phyloP scores from a whole-genome alignment of 2,329 filamentous ascomycete genomes.

The Graphilbum fragrans region DNA sequence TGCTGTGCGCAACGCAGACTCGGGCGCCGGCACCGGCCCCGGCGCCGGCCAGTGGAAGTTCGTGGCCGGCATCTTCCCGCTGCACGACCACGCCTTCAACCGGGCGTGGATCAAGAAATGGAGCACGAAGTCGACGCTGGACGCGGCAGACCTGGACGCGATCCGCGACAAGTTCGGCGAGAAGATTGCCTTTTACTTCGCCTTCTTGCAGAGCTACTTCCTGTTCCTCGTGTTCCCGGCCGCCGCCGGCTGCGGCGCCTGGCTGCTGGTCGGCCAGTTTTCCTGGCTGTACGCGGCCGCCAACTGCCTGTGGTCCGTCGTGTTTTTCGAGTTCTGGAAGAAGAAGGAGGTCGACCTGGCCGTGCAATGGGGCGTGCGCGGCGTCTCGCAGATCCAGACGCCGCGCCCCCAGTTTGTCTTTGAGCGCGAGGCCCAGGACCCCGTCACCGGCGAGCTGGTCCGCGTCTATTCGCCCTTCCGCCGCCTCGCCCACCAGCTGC shows the following conservation, averaged over 20 bases:
- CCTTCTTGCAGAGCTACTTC: constrained; percentile 70
- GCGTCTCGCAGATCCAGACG: constrained; percentile 53
- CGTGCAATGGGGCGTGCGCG: constrained; percentile 60
- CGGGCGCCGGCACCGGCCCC: background rate
- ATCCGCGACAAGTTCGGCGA: constrained; percentile 56
- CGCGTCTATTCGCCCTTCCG: constrained; percentile 66
- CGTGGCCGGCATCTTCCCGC: constrained; percentile 61
- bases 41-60: constrained; percentile 54
- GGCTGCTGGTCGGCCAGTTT: constrained; percentile 57
- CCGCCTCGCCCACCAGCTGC: constrained; percentile 62
- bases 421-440: constrained; percentile 65
- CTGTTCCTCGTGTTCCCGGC: constrained; percentile 60
- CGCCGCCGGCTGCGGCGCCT: constrained; percentile 53
- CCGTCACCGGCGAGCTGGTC: constrained; percentile 68
- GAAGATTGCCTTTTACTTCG: constrained; percentile 69
- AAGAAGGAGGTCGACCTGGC: constrained; percentile 59
- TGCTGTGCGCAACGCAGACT: constrained; percentile 37
- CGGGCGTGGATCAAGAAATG: constrained; percentile 63
- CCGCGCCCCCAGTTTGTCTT: constrained; percentile 63
- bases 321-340: constrained; percentile 74
- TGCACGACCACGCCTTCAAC: constrained; percentile 69
- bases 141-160: constrained; percentile 53
- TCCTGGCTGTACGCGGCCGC: constrained; percentile 57
- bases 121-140: constrained; percentile 58
- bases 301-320: constrained; percentile 56